Evolutionary conservation across 2,329 filamentous ascomycete genomes (phyloP), one percentile per base, ranked within the genome.

Genomic region (Knufia fluminis): DNA sequence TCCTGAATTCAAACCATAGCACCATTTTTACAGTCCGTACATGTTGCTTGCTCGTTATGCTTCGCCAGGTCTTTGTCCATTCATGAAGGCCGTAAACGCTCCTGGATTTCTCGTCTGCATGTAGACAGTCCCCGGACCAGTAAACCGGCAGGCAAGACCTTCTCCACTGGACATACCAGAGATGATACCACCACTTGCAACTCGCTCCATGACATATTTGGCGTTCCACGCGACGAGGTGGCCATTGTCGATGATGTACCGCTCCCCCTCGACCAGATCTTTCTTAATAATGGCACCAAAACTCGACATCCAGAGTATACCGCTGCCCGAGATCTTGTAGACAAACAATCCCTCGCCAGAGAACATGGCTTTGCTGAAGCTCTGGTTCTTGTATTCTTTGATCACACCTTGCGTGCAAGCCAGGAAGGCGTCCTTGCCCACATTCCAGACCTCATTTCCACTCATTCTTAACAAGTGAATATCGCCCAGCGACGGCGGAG

Each of bases 181-280:
- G n/a, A 98, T 84, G 55, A 98, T 82, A 32, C 92, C 92, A 1
- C 92, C 92, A 2, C 86, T 92, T 0, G 91, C 83, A 3, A 94
- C 85, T 14, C 92, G 82, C 69, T 96, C 89, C 54, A 98, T 80
- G 3, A 86, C 77, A 61, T 97, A 98, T 62, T 94, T 88, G 62
- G 86, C 90, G 64, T 96, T 96, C 92, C 92, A 98, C 0, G 92
- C 91, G 0, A 97, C 89, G 1, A 97, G 75, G 59, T 97, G 89
- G 2, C 88, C 88, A 60, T 95, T 95, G 61, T 95, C 88, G 50
- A 96, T 82, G 57, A 92, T 87, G 67, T 96, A 97, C 59, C 84
- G 85, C 64, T 97, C 91, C 8, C 83, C 83, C 10, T 76, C 72
- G 0, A 56, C 54, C n/a, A 71, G 63, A 65, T 96, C 89, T 70